A percentile compares a stretch with the other conserved stretches of the same genome.
Conservation (phyloP, 441 rosid genomes). For the Hura crepitans region DNA sequence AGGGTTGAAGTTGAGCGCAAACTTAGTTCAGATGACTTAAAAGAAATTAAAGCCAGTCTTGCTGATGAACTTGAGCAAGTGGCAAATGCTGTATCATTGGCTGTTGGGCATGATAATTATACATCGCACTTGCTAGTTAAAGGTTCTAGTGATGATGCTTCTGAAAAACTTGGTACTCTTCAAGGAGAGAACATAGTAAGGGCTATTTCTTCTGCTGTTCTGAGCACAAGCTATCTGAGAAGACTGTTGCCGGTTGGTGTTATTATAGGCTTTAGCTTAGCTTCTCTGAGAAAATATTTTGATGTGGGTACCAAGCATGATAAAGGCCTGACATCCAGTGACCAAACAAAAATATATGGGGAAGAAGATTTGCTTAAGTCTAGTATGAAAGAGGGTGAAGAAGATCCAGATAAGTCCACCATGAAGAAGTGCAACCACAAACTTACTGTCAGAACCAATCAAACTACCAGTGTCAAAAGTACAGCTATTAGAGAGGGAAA, state of each 20-base stretch:
- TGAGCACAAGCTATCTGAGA: conserved; percentile 59
- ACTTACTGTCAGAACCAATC: conserved; percentile 25
- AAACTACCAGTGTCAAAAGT: conserved; percentile 25
- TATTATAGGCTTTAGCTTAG: conserved; percentile 83
- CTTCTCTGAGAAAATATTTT: conserved; percentile 75
- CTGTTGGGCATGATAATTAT: conserved; percentile 39
- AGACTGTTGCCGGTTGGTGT: conserved; percentile 81
- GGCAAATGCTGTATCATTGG: conserved; percentile 62
- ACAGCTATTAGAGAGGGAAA: conserved; percentile 29
- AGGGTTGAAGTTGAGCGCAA: conserved; percentile 72
- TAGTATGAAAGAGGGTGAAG: conserved; percentile 24
- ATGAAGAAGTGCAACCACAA: conserved; percentile 22
- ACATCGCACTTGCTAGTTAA: conserved; percentile 39
- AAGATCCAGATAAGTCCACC: conserved; percentile 25
- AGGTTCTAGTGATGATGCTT: conserved; percentile 23
- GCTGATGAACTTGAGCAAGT: conserved; percentile 61
- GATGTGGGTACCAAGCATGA: conserved; percentile 45
- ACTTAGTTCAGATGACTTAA: conserved; percentile 53
- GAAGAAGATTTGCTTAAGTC: conserved; percentile 29
- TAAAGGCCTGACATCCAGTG: conserved; percentile 25
- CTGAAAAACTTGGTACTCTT: conserved; percentile 54
- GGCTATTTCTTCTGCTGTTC: conserved; percentile 73
- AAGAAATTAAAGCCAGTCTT: conserved; percentile 54
- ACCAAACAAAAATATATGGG: conserved; percentile 28
- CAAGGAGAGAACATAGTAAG: conserved; percentile 52